Conservation (phyloP, 2,329 filamentous ascomycete genomes). For the Hypomyces rosellus region DNA sequence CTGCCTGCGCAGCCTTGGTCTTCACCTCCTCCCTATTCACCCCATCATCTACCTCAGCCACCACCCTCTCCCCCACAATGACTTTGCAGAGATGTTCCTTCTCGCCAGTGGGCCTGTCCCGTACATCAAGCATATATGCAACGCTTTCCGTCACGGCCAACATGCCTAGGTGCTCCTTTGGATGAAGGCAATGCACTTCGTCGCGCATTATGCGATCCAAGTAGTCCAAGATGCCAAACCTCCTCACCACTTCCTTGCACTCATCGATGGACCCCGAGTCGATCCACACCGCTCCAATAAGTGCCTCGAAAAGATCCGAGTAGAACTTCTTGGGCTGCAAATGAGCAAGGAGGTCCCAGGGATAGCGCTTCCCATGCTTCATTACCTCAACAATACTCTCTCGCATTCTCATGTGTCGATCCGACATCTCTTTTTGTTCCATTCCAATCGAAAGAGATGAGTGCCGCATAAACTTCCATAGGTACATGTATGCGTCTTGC, state of each 20-base stretch:
- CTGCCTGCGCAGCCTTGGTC: slow-evolving; percentile 49
- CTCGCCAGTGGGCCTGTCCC: slow-evolving; percentile 15
- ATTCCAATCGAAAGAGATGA: slow-evolving; percentile 40
- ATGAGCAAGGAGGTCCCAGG: slow-evolving; percentile 66
- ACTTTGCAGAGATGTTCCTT: slow-evolving; percentile 40
- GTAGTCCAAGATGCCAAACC: slow-evolving; percentile 58
- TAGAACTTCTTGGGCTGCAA: slow-evolving; percentile 69
- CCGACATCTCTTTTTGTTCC: slow-evolving; percentile 37
- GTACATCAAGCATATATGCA: slow-evolving; percentile 41
- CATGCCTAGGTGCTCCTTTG: slow-evolving; percentile 62
- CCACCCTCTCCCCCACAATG: slow-evolving; percentile 38
- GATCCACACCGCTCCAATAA: slow-evolving; percentile 78
- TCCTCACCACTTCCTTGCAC: slow-evolving; percentile 55
- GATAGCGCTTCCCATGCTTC: slow-evolving; percentile 49
- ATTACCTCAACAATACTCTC: slow-evolving; percentile 46
- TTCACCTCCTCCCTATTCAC: slow-evolving; percentile 46
- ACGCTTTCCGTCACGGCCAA: slow-evolving; percentile 48
- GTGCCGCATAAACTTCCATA: slow-evolving; percentile 68
- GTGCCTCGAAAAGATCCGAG: slow-evolving; percentile 74
- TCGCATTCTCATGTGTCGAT: slow-evolving; percentile 43
- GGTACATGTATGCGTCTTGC: slow-evolving; percentile 28
- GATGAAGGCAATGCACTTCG: slow-evolving; percentile 52
- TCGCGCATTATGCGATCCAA: slow-evolving; percentile 56
- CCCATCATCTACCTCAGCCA: slow-evolving; percentile 41
- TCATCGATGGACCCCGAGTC: slow-evolving; percentile 60